Evolutionary conservation across 129 eudicot species (phyloP).

Genomic region (Erigeron canadensis): DNA sequence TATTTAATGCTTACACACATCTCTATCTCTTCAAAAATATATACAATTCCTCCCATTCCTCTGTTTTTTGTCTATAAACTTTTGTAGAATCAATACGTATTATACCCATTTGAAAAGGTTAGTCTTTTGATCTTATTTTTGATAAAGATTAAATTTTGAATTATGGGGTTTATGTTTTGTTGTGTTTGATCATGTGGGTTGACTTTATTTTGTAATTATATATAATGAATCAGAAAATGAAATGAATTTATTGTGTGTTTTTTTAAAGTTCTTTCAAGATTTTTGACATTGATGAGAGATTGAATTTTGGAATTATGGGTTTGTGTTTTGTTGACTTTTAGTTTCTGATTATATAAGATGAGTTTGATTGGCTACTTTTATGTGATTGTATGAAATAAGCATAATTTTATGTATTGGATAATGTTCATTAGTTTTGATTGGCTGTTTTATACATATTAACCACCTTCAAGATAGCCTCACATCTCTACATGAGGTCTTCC

Average conservation of each 20-base stretch:
- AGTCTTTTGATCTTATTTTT: not conserved
- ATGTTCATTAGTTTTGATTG: too few relatives aligned
- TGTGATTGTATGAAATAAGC: too few relatives aligned
- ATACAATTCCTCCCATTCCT: constrained; percentile 11
- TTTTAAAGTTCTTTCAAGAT: not conserved
- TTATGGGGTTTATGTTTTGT: not conserved
- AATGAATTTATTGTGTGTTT: not conserved
- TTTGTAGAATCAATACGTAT: constrained; percentile 8
- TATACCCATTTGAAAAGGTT: constrained; percentile 13
- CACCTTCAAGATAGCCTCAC: too few relatives aligned
- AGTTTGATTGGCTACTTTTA: not conserved
- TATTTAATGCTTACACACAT: constrained; percentile 29
- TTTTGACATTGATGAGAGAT: not conserved
- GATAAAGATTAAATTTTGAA: constrained; percentile 2
- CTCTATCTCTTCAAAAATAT: constrained; percentile 22
- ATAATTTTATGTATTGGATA: too few relatives aligned
- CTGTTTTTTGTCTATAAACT: constrained; percentile 27
- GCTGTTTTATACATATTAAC: too few relatives aligned
- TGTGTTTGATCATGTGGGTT: constrained; percentile 9
- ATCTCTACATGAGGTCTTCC: too few relatives aligned
- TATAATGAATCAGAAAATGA: not conserved
- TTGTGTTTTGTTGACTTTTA: not conserved
- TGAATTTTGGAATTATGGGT: constrained; percentile 1
- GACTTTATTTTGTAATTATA: not conserved
- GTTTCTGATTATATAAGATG: not conserved